Evolutionary conservation across 2,329 filamentous ascomycete species (phyloP).

Genomic region (Calonectria multiphialidica): DNA sequence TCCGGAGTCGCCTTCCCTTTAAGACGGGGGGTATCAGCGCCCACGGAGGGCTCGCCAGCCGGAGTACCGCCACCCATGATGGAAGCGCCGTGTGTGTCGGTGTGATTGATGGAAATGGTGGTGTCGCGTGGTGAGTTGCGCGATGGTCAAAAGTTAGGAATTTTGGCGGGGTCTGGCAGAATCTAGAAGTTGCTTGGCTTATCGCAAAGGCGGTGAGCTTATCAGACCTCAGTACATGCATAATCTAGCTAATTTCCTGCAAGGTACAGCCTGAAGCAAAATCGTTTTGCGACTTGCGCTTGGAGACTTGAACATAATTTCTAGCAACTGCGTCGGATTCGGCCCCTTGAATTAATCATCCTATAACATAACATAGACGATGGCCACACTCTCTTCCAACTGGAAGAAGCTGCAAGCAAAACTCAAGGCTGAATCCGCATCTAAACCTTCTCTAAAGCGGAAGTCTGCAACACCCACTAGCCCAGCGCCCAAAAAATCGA

Average conservation of each 20-base stretch:
- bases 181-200: constrained; percentile 35
- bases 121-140: constrained; percentile 15
- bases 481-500: constrained; percentile 43
- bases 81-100: constrained; percentile 35
- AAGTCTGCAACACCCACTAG: constrained; percentile 50
- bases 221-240: constrained; percentile 39
- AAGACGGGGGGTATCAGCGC: constrained; percentile 70
- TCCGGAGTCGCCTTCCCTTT: constrained; percentile 88
- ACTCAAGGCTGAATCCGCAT: constrained; percentile 61
- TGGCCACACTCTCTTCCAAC: constrained; percentile 72
- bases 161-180: constrained; percentile 46
- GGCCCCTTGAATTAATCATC: neutral
- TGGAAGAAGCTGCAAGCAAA: constrained; percentile 83
- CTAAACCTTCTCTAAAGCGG: constrained; percentile 55
- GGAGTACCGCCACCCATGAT: constrained; percentile 67
- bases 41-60: constrained; percentile 66
- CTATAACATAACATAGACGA: constrained; percentile 28
- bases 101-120: constrained; percentile 41
- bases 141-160: constrained; percentile 24
- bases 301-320: constrained; percentile 14
- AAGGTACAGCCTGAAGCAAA: neutral
- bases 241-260: constrained; percentile 34
- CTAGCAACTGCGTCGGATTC: neutral
- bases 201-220: constrained; percentile 45
- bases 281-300: constrained; percentile 11